Base-by-base conservation (phyloP, 805 yeast species). In the Ogataea paraovalis region DNA sequence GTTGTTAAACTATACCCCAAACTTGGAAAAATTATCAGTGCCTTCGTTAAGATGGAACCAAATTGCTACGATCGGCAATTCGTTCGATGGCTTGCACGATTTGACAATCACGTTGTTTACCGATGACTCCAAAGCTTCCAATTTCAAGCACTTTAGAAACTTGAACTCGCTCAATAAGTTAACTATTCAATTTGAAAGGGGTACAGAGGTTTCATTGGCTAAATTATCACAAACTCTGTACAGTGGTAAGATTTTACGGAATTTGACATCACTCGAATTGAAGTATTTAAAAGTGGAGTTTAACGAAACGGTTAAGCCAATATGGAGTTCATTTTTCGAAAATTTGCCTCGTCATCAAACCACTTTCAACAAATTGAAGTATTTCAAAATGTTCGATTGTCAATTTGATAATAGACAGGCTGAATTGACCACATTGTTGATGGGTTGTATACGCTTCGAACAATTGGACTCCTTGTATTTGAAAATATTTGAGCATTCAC, bases 281-380 rank as follows among this genome's bases (percentile, higher is more conserved):
- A 52, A 51, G 7, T 56, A 52, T 37, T 46, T 54, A 12, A 55
- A 48, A 41, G 46, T 47, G 3, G 66, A 57, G 23, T 61, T 60
- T 36, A 62, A 62, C 41, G 61, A 60, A 42, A 9, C 44, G 2
- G 42, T 55, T 6, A 46, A 49, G 2, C 56, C 59, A 10, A 52
- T 64, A 13, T 64, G 68, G 68, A 50, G 51, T 33, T 45, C 64
- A n/a, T 59, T 64, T 28, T 64, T 64, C 44, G 43, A 47, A 7
- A 39, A 38, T 2, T 42, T 53, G n/a, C 45, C 39, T 7, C 9
- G 6, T 6, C 9, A 10, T 25, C 9, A 25, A 25, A 14, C n/a
- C 13, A 16, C 12, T 3, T 54, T 55, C 18, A 42, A 46, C 4
- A 51, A 42, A 1, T 43, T 64, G 33, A 56, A 41, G 18, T 41